Evolutionary conservation across 106 monocot genomes (phyloP).

Genomic region (Amphibolis antarctica): DNA sequence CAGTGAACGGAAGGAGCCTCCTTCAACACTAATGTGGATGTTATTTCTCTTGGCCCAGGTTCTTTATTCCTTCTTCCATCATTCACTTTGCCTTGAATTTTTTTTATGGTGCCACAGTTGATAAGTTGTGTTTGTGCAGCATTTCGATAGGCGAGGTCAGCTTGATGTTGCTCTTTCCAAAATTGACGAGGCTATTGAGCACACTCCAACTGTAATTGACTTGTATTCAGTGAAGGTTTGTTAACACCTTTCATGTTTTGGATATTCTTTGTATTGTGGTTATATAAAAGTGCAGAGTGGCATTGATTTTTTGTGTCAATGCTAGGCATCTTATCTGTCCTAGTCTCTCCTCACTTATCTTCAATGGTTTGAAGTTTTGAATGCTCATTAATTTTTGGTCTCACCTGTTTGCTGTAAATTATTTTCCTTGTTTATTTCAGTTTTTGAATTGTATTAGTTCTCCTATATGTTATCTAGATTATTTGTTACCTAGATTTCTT

Average conservation of each 20-base stretch:
- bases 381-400: too few species aligned
- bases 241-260: background rate
- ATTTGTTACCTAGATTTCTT: too few species aligned
- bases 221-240: conserved; percentile 82
- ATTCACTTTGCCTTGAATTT: background rate
- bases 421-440: too few species aligned
- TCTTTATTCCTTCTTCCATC: conserved; percentile 7
- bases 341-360: too few species aligned
- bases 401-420: too few species aligned
- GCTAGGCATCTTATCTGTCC: too few species aligned
- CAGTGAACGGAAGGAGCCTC: conserved; percentile 71
- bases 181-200: conserved; percentile 90
- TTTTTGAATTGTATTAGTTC: too few species aligned
- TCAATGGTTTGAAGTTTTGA: too few species aligned
- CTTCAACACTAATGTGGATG: conserved; percentile 91
- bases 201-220: conserved; percentile 95
- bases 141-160: conserved; percentile 80
- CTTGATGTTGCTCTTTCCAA: conserved; percentile 67
- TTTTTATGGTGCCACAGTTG: background rate
- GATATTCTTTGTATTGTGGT: background rate
- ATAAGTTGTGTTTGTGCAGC: conserved; percentile 35
- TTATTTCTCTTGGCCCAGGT: conserved; percentile 93
- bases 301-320: too few species aligned
- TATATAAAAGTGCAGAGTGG: too few species aligned
- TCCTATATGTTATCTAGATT: too few species aligned